Percentiles rank a stretch among this genome's conserved stretches.
These are phyloP conservation scores for Microdochium paspali DNA, from an alignment of 2,329 filamentous ascomycete species.

Conservation along the genomic window DNA sequence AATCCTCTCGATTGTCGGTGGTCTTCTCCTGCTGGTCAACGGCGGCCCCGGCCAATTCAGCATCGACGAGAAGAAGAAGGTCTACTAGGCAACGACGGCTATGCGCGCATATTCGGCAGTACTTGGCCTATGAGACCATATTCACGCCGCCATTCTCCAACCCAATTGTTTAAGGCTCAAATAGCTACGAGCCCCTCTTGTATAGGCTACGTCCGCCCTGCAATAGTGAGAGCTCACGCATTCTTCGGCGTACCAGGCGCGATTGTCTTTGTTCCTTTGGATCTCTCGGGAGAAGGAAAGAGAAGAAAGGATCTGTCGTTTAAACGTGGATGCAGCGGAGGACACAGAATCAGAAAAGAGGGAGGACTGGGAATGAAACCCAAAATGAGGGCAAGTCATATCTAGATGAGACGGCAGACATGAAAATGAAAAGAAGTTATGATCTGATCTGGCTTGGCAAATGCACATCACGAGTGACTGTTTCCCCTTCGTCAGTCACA, in stretches of 20 bases:
- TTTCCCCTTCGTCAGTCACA: too few relatives aligned
- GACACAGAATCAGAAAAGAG: neutral
- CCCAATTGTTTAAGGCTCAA: neutral
- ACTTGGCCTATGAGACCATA: neutral
- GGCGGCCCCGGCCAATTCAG: constrained; percentile 96
- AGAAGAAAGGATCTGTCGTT: neutral
- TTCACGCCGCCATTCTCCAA: neutral
- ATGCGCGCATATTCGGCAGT: neutral
- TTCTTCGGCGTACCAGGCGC: neutral
- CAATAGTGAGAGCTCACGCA: neutral
- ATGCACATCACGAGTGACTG: too few relatives aligned
- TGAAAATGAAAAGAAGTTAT: too few relatives aligned
- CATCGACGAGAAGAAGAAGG: constrained; percentile 99
- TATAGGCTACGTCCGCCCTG: too few relatives aligned
- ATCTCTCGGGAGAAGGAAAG: neutral
- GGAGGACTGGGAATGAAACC: neutral
- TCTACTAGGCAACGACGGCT: constrained; percentile 54
- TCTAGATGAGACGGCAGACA: too few relatives aligned
- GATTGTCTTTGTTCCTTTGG: neutral
- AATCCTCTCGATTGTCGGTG: constrained; percentile 95
- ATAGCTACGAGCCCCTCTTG: neutral
- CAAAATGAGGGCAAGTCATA: too few relatives aligned
- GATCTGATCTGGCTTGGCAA: too few relatives aligned
- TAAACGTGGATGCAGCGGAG: neutral
- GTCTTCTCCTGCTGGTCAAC: constrained; percentile 93